Percentiles rank a stretch among this genome's conserved stretches.
Conservation (phyloP, 345 rosid species). For the Eutrema yunnanense region DNA sequence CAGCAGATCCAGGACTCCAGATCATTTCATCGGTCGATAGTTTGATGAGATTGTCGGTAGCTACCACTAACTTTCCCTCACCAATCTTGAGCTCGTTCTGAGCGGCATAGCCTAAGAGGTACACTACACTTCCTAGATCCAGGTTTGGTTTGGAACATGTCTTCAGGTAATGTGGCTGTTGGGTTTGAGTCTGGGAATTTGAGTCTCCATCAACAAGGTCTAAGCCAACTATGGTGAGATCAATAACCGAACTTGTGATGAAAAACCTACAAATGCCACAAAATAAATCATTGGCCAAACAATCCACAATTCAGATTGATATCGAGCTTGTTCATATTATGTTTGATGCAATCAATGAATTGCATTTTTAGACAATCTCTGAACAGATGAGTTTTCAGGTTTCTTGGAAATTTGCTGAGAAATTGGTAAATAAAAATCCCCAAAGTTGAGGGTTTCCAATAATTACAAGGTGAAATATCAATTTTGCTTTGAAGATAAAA, state of each 20-base stretch:
- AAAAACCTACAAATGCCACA: constrained; percentile 63
- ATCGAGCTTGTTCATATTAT: background rate
- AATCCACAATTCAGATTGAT: background rate
- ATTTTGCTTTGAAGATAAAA: background rate
- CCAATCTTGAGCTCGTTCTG: constrained; percentile 63
- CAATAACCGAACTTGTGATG: constrained; percentile 83
- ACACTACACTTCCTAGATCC: constrained; percentile 71
- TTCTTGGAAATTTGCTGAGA: background rate
- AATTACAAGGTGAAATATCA: background rate
- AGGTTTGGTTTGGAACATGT: constrained; percentile 75
- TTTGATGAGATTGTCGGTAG: constrained; percentile 89
- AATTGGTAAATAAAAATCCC: background rate
- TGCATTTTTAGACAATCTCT: background rate
- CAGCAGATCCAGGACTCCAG: constrained; percentile 92
- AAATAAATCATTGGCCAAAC: background rate
- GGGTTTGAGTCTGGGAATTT: constrained; percentile 57
- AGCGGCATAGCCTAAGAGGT: constrained; percentile 60
- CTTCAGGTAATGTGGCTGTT: constrained; percentile 75
- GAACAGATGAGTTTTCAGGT: background rate
- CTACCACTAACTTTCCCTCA: constrained; percentile 90
- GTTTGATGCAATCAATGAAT: background rate
- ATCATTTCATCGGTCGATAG: constrained; percentile 69
- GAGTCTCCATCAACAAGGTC: constrained; percentile 76
- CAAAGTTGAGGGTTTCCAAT: background rate
- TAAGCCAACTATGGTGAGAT: constrained; percentile 83